Conservation (phyloP, 768 basidiomycete species). For the Hygrophorus russula region DNA sequence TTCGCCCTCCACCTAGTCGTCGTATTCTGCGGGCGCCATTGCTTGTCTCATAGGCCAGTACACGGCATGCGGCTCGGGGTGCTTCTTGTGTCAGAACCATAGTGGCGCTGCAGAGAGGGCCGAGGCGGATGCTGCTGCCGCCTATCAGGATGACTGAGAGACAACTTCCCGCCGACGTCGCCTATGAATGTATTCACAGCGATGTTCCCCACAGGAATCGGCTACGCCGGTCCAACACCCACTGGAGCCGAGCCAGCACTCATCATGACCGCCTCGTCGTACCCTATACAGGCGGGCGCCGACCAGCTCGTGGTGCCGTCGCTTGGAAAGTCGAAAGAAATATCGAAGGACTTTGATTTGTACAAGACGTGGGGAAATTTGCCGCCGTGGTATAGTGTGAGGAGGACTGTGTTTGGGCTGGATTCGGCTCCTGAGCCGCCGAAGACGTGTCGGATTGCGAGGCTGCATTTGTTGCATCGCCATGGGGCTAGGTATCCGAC, state of each 20-base stretch:
- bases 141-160: constrained; percentile 64
- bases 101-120: constrained; percentile 6
- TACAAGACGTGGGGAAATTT: constrained; percentile 78
- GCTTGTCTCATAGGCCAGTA: constrained; percentile 41
- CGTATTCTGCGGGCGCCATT: constrained; percentile 43
- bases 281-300: constrained; percentile 66
- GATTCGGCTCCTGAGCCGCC: constrained; percentile 64
- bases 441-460: constrained; percentile 57
- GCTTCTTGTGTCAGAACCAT: constrained; percentile 16
- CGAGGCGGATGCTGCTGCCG: constrained; percentile 32
- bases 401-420: constrained; percentile 53
- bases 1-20: constrained; percentile 29
- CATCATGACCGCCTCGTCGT: constrained; percentile 64
- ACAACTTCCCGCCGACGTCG: constrained; percentile 61
- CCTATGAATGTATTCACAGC: constrained; percentile 67
- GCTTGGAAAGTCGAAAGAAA: constrained; percentile 16
- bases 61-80: constrained; percentile 29
- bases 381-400: constrained; percentile 77
- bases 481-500: constrained; percentile 75
- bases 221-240: constrained; percentile 67
- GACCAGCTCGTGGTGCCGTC: constrained; percentile 50
- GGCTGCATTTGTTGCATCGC: constrained; percentile 69
- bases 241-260: constrained; percentile 71
- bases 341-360: constrained; percentile 51
- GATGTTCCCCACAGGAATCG: constrained; percentile 67